Base-by-base conservation (phyloP, 1,284 basidiomycete genomes). In the Melampsora abietis-canadensis region DNA sequence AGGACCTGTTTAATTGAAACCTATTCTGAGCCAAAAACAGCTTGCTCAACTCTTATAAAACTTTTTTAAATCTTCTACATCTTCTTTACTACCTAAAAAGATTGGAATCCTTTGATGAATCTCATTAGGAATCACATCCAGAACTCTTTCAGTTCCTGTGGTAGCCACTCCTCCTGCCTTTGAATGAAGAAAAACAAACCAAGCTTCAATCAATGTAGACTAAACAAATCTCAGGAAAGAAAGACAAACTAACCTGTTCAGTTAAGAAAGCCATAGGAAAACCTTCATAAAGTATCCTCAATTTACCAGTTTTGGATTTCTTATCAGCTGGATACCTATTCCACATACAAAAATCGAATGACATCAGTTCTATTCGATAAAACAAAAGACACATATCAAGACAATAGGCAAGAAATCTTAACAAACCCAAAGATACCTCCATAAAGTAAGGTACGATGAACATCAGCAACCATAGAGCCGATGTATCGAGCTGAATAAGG, bases 191-290 rank as follows among this genome's bases (percentile, higher is more conserved):
- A 27, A 27, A 27, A n/a, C n/a, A n/a, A 31, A 46, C 0, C 15
- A 21, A 40, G 15, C 2, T 27, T n/a, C 67, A 77, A 57, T 76
- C 76, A 72, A 63, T 51, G 46, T 73, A 34, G 2, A 7, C 31
- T 27, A 24, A 34, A 37, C 34, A 19, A 62, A 37, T 10, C 7
- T 62, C 19, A 7, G 21, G 24, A 75, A 65, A 75, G 47, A 77
- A 37, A 60, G 76, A 75, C 19, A 46, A n/a, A 82, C 87, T 66
- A 76, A 89, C 90, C 87, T 94, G 93, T 81, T 98, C 95, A 4
- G 89, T 94, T 80, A 98, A 84, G 84, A 91, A 94, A 2, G 94
- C 92, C 95, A 98, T 98, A n/a, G 94, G 95, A 87, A 98, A 98
- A 5, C 92, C 95, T 84, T 98, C 96, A 81, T 98, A 99, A 64